These are phyloP conservation scores for Claviceps humidiphila DNA, from an alignment of 2,329 filamentous ascomycete genomes.

Conservation along the genomic window DNA sequence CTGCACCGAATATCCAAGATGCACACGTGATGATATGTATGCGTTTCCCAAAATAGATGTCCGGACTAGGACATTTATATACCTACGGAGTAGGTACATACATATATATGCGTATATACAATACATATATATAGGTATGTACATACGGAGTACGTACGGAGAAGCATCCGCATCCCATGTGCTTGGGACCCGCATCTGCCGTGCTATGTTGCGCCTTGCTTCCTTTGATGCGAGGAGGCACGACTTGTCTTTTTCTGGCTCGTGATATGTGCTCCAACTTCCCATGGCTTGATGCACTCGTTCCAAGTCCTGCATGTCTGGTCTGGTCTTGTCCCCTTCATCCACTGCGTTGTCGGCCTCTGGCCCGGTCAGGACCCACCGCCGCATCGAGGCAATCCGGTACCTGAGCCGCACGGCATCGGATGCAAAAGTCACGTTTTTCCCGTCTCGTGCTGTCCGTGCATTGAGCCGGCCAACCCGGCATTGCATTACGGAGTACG, in stretches of 20 bases:
- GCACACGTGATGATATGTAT: too few relatives aligned
- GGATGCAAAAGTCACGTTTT: too few relatives aligned
- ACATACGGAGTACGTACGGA: not conserved
- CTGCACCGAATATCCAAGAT: too few relatives aligned
- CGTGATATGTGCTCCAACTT: not conserved
- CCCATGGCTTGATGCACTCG: not conserved
- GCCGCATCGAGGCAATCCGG: too few relatives aligned
- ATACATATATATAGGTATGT: not conserved
- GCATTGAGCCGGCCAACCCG: too few relatives aligned
- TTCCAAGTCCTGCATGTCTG: not conserved
- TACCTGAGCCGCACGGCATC: too few relatives aligned
- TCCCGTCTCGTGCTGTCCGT: too few relatives aligned
- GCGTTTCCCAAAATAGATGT: too few relatives aligned
- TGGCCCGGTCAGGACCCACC: too few relatives aligned
- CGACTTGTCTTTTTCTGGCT: not conserved
- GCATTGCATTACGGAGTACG: not conserved
- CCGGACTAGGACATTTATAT: not conserved
- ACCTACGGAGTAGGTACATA: not conserved
- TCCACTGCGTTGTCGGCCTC: too few relatives aligned
- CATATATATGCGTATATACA: not conserved
- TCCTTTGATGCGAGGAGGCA: not conserved
- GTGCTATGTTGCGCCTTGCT: not conserved
- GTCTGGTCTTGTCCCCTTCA: not conserved
- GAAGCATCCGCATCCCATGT: not conserved
- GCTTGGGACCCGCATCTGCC: not conserved